Evolutionary conservation across 352 stramenopile genomes (phyloP), one percentile per base, ranked within the genome.

Genomic region (Pythium aphanidermatum): DNA sequence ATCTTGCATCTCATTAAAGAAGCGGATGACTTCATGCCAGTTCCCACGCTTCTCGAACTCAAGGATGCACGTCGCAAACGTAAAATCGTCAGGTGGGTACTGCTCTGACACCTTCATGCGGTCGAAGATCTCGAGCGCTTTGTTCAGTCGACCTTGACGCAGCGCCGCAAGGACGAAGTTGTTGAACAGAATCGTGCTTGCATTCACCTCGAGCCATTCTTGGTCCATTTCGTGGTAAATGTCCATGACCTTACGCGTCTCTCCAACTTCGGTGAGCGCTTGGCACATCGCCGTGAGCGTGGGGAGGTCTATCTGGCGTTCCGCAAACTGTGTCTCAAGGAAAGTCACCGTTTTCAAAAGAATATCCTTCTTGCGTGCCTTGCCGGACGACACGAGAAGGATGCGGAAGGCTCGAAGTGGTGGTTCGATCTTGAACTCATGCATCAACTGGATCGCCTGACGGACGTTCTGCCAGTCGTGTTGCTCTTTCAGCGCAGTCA

Each of bases 201-300:
- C 70, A 9, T 81, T 13, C 19, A 65, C 10, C 5, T 45, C 34
- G 13, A 75, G 38, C 71, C 71, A 86, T 1, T 61, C 14, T 6
- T 36, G 19, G 17, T 82, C 61, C 20, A 71, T 55, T 19, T 68
- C 60, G 30, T 42, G 42, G 58, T 81, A 83, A 27, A 82, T 71
- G 34, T 65, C 51, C 35, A 81, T 32, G 30, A 79, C 71, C 0
- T 60, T 61, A 20, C 60, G 29, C 5, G 60, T 49, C 26, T 84
- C 74, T 6, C 62, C 70, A 29, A 73, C 31, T 5, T 60, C 46
- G 33, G 67, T 63, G 23, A 90, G 66, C n/a, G 77, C 70, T 32
- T 90, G 74, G 35, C 72, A 77, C 21, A 83, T 79, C 0, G 74
- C 70, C 3, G 71, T 81, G 21, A 86, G 46, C 45, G 72, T 86